Evolutionary conservation across 345 rosid genomes (phyloP).

Genomic region (Citrus unshiu): DNA sequence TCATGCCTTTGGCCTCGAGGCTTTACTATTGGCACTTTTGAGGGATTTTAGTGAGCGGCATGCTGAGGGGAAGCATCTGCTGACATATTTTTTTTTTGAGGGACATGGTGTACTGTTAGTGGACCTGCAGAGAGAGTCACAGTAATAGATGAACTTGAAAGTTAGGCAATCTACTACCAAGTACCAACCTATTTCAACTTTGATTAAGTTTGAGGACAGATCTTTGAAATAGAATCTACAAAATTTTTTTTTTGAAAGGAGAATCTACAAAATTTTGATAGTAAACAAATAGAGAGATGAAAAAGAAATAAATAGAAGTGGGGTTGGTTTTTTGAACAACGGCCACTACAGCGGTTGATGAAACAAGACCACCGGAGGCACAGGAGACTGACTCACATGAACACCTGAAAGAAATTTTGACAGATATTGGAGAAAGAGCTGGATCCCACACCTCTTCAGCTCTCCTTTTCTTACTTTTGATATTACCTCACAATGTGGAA

Average conservation of each 20-base stretch:
- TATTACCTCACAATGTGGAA: neutral
- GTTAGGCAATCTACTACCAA: neutral
- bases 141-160: neutral
- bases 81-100: neutral
- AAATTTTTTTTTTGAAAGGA: neutral
- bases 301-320: slow-evolving; percentile 9
- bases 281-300: neutral
- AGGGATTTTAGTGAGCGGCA: neutral
- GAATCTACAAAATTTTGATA: neutral
- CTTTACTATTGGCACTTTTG: neutral
- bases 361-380: slow-evolving; percentile 14
- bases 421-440: slow-evolving; percentile 1
- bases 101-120: neutral
- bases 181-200: neutral
- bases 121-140: neutral
- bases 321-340: slow-evolving; percentile 2
- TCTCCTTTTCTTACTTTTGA: neutral
- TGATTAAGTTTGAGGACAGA: neutral
- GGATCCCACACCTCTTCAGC: neutral
- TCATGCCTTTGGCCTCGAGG: neutral
- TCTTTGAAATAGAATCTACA: neutral
- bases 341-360: slow-evolving; percentile 16
- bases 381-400: neutral
- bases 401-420: neutral
- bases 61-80: neutral